A percentile compares a stretch with the other conserved stretches of the same genome.
These are phyloP conservation scores for Furcasterigmium furcatum DNA, from an alignment of 2,329 filamentous ascomycete genomes.

Conservation along the genomic window DNA sequence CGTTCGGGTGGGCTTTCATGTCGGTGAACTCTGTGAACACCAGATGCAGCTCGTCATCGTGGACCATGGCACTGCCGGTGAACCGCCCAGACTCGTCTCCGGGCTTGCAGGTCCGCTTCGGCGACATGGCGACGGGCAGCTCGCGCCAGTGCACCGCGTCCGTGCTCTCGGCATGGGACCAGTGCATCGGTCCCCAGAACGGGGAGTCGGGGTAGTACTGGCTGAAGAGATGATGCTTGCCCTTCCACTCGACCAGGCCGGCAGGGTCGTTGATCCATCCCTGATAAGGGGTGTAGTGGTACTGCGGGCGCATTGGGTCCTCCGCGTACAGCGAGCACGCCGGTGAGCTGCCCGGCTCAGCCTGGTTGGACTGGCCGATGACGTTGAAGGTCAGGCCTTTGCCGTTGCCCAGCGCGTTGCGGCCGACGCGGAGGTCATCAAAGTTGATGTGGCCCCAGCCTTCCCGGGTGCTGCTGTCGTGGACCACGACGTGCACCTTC, in stretches of 20 bases:
- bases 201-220: constrained; percentile 18
- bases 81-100: constrained; percentile 17
- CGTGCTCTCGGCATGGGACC: constrained; percentile 17
- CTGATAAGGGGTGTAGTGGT: constrained; percentile 21
- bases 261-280: constrained; percentile 24
- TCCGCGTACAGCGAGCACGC: constrained; percentile 17
- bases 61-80: constrained; percentile 17
- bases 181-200: constrained; percentile 21
- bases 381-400: constrained; percentile 19
- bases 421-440: constrained; percentile 24
- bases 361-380: constrained; percentile 23
- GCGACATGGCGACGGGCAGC: constrained; percentile 15
- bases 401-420: constrained; percentile 17
- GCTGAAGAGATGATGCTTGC: constrained; percentile 21
- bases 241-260: constrained; percentile 17
- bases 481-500: constrained; percentile 15
- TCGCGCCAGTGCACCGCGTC: constrained; percentile 21
- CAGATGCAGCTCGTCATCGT: constrained; percentile 14
- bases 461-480: constrained; percentile 16
- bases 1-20: constrained; percentile 14
- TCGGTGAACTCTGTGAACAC: constrained; percentile 19
- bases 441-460: constrained; percentile 25
- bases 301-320: constrained; percentile 20
- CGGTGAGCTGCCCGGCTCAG: constrained; percentile 4
- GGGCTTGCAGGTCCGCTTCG: constrained; percentile 6